Base-by-base conservation (phyloP, 2,329 filamentous ascomycete species). In the Trematosphaeria pertusa region DNA sequence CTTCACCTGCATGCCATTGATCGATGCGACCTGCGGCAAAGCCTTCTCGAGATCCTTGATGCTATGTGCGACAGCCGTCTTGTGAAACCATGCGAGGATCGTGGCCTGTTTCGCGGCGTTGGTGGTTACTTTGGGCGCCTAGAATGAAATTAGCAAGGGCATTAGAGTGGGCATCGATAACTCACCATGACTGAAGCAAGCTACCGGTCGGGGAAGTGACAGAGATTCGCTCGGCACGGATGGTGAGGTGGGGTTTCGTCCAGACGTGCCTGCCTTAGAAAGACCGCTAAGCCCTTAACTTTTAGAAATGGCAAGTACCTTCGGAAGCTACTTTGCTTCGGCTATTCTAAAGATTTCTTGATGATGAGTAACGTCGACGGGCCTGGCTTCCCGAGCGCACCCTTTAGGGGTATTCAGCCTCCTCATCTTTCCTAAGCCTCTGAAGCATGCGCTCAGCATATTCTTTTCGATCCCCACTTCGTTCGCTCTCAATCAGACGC, bases 31-130 rank as follows among this genome's bases (percentile, higher is more conserved):
- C 1, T 78, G 73, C 2, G 83, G 84, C 19, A 88, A 73, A 6
- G 73, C 73, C 67, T 87, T 87, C 67, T 88, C 85, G 8, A 88
- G 79, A 48, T 88, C 85, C 63, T 87, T 87, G 69, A 88, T 75
- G 41, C 78, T 84, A 70, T 87, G 83, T 14, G 84, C 85, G 28
- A 80, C 81, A 46, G 81, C 76, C 3, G 83, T 82, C 48, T 78
- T 76, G 59, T 81, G 82, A 52, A 88, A 78, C 74, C 83, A 84
- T 12, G 77, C 70, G 50, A 86, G 73, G 52, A 86, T 83, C 28
- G 80, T 75, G 20, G 76, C 73, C 56, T 82, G 77, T 67, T 87
- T 87, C 30, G 79, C 78, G 10, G 77, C 74, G 46, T 83, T 81
- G 49, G 82, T 77, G 37, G 80, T 74, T 21, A 75, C 74, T 69